phyloP scores from a whole-genome alignment of 805 yeast genomes.

The Saccharomyces jurei region DNA sequence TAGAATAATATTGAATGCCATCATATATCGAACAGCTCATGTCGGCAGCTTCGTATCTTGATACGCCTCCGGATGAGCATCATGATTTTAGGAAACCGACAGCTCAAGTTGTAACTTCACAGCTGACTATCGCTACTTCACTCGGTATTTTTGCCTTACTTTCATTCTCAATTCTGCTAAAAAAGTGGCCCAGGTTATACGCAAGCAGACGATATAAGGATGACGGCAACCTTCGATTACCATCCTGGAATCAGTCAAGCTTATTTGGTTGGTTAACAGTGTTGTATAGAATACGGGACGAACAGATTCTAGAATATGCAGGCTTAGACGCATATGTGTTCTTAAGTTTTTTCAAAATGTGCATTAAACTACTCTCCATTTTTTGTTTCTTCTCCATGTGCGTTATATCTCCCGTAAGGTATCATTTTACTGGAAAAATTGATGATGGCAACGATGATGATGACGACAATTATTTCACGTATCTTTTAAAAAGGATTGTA shows the following conservation, averaged over 20 bases:
- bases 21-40: neutral
- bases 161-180: slow-evolving; percentile 61
- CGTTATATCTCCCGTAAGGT: slow-evolving; percentile 77
- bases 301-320: slow-evolving; percentile 76
- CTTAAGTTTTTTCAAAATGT: slow-evolving; percentile 82
- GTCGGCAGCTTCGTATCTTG: neutral
- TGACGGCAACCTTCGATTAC: slow-evolving; percentile 17
- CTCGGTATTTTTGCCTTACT: slow-evolving; percentile 64
- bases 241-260: slow-evolving; percentile 35
- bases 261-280: slow-evolving; percentile 78
- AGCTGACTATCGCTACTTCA: slow-evolving; percentile 57
- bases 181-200: slow-evolving; percentile 71
- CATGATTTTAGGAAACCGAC: slow-evolving; percentile 32
- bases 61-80: neutral
- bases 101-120: slow-evolving; percentile 64
- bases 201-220: slow-evolving; percentile 57
- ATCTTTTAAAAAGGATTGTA: slow-evolving; percentile 4
- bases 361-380: slow-evolving; percentile 57
- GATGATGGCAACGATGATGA: slow-evolving; percentile 47
- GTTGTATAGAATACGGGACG: slow-evolving; percentile 56
- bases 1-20: neutral
- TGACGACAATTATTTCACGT: neutral
- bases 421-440: slow-evolving; percentile 71
- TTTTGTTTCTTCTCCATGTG: slow-evolving; percentile 64
- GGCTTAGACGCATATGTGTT: slow-evolving; percentile 94